Conservation (phyloP, 148 eudicot genomes). For the Suaeda aralocaspica region DNA sequence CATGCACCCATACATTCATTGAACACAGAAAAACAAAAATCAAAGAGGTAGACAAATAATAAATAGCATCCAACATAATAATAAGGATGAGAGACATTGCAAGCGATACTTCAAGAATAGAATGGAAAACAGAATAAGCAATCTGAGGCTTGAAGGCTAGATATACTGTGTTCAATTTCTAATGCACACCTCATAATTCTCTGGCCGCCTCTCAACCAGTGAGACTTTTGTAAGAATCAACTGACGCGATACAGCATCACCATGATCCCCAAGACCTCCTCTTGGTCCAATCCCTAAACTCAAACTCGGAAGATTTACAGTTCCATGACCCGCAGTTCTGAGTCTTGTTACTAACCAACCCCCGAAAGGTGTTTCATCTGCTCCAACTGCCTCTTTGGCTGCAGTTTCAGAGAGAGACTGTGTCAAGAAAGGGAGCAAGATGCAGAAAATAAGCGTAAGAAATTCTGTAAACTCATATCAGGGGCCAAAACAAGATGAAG, state of each 20-base stretch:
- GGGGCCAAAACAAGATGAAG: constrained; percentile 2
- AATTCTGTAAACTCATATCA: constrained; percentile 8
- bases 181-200: constrained; percentile 83
- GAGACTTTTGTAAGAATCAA: constrained; percentile 86
- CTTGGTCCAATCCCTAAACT: constrained; percentile 81
- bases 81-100: neutral
- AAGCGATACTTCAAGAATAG: neutral
- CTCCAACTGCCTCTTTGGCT: constrained; percentile 97
- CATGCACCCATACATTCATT: neutral
- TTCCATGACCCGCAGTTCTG: constrained; percentile 92
- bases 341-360: constrained; percentile 94
- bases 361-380: constrained; percentile 93
- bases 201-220: constrained; percentile 95
- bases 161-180: constrained; percentile 1
- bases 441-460: constrained; percentile 2
- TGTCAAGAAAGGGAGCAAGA: constrained; percentile 10
- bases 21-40: neutral
- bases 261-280: constrained; percentile 96
- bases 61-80: neutral
- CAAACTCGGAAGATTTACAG: constrained; percentile 60
- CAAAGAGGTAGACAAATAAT: neutral
- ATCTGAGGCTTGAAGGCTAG: neutral
- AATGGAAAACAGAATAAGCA: neutral
- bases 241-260: constrained; percentile 95
- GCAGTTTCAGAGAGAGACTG: constrained; percentile 27